Base-by-base conservation (phyloP, 2,329 filamentous ascomycete species). In the Fusarium luffae region DNA sequence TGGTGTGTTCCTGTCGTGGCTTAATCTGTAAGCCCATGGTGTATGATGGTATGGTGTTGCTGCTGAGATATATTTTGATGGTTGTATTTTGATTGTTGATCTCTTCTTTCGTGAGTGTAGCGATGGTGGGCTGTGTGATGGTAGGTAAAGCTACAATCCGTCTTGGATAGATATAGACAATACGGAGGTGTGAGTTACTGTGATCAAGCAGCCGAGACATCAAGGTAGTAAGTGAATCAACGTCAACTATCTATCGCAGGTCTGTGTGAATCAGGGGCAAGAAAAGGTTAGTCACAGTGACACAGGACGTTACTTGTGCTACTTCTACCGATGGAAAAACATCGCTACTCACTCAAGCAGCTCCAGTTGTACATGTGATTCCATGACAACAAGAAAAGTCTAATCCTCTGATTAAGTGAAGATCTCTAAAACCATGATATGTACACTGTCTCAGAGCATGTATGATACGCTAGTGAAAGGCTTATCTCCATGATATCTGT, bases 81-180 rank as follows among this genome's bases (percentile, higher is more conserved):
- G 11, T 23, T 21, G n/a, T 16, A 4, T 8, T 11, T 19, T 23
- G 7, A 2, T 5, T 4, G 7, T 27, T 4, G 4, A 14, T 23
- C 23, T 16, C n/a, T n/a, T n/a, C n/a, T n/a, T n/a, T n/a, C n/a
- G n/a, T 14, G 6, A n/a, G 21, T 11, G 18, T 32, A 12, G 4
- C 34, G 5, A n/a, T 37, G 10, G 1, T n/a, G 21, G 16, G 32
- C 3, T 19, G 18, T 37, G 12, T 8, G 6, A 23, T 43, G 2
- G 5, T 6, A 1, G 1, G 10, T 3, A 4, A 13, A 19, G 8
- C 12, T 7, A 1, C 2, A 23, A 25, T 4, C 6, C 9, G 19
- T 1, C 5, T 6, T n/a, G 3, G 7, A 23, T 51, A 19, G 8
- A 19, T 51, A 27, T 40, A 27, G 23, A 14, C n/a, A 10, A 11